These are phyloP conservation scores for Barnettozyma siamensis DNA, from an alignment of 805 yeast genomes.

Conservation along the genomic window DNA sequence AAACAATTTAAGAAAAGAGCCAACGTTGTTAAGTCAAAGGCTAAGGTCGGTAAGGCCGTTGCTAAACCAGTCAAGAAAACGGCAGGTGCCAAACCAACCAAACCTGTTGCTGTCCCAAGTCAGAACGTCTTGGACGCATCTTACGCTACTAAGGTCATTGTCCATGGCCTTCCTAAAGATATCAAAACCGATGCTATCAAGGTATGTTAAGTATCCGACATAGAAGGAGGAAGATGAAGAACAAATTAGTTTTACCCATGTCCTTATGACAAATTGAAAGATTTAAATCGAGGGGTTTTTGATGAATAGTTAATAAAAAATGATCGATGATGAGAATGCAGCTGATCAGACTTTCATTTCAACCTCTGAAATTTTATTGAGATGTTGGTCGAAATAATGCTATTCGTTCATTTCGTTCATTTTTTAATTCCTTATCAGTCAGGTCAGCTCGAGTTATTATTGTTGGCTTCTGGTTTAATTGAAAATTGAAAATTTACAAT, in stretches of 20 bases:
- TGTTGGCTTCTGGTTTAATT: no score
- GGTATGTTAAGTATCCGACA: slow-evolving; percentile 54
- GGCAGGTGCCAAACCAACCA: slow-evolving; percentile 22
- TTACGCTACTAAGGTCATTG: slow-evolving; percentile 76
- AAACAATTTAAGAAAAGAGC: slow-evolving; percentile 28
- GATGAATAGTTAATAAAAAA: no score
- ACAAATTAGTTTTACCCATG: no score
- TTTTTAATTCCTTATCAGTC: no score
- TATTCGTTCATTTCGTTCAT: no score
- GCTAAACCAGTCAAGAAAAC: slow-evolving; percentile 24
- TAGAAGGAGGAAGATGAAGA: background rate
- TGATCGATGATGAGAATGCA: no score
- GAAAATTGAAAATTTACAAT: no score
- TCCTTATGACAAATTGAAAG: background rate
- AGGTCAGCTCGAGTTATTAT: no score
- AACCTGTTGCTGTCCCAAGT: slow-evolving; percentile 7
- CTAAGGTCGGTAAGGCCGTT: slow-evolving; percentile 23
- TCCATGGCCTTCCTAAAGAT: slow-evolving; percentile 81
- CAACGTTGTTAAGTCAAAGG: slow-evolving; percentile 18
- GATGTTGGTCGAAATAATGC: no score
- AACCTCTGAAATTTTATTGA: no score
- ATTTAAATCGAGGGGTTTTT: no score
- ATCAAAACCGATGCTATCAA: slow-evolving; percentile 77
- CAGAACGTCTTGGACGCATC: slow-evolving; percentile 35
- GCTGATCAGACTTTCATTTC: no score